phyloP scores from a whole-genome alignment of 257 asterid species.

The Gentiana straminea region DNA sequence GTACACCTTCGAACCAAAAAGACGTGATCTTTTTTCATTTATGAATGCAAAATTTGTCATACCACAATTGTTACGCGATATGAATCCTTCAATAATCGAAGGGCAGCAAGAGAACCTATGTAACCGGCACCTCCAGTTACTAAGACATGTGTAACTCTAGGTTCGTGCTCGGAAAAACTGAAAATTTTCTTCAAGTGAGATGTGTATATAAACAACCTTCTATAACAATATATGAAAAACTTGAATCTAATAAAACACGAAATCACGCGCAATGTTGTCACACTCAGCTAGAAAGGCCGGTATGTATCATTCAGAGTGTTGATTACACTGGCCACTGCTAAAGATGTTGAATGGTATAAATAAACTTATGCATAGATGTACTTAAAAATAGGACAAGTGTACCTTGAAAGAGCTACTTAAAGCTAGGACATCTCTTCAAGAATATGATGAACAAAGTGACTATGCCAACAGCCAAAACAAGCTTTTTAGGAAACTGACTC shows the following conservation, averaged over 20 bases:
- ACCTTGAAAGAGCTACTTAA: constrained; percentile 45
- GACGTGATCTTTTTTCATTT: too few species aligned
- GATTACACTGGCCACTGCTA: neutral
- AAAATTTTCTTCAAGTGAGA: neutral
- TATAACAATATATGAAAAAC: too few species aligned
- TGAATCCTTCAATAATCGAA: constrained; percentile 64
- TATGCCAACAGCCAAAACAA: constrained; percentile 43
- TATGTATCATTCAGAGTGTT: too few species aligned
- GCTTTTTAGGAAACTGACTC: constrained; percentile 35
- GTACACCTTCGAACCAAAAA: too few species aligned
- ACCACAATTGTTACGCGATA: constrained; percentile 86
- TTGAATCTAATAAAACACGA: too few species aligned
- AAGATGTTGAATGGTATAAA: too few species aligned
- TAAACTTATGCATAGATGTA: neutral
- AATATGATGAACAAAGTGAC: constrained; percentile 42
- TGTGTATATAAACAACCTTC: too few species aligned
- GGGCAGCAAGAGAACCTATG: constrained; percentile 84
- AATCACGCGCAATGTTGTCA: too few species aligned
- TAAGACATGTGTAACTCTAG: constrained; percentile 72
- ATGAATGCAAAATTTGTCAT: neutral
- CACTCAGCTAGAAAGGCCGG: too few species aligned
- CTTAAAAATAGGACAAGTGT: neutral
- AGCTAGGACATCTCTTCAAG: constrained; percentile 25
- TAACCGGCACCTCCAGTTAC: constrained; percentile 95
- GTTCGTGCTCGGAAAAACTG: constrained; percentile 71